Evolutionary conservation across 23 red algal genomes (phyloP).

Genomic region (Gracilariopsis chorda): DNA sequence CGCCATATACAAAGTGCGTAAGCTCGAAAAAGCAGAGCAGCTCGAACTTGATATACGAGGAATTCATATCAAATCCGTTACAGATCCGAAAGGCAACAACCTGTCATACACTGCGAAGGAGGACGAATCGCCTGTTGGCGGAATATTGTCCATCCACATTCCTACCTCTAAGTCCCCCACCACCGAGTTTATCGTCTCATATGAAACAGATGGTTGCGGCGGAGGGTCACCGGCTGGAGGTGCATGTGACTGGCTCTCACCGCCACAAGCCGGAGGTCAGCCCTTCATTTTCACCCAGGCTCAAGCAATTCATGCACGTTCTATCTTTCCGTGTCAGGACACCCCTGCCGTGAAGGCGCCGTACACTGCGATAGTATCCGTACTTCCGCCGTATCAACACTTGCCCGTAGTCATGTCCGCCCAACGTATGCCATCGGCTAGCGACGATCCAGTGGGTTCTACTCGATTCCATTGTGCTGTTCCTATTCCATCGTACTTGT

Average conservation of each 20-base stretch:
- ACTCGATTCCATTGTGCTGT: constrained; percentile 43
- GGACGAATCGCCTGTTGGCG: constrained; percentile 17
- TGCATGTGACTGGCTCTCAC: constrained; percentile 69
- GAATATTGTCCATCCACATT: constrained; percentile 11
- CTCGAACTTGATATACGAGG: constrained; percentile 57
- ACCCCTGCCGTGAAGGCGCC: constrained; percentile 72
- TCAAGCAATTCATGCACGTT: constrained; percentile 76
- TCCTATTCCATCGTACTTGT: constrained; percentile 63
- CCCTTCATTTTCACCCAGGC: constrained; percentile 76
- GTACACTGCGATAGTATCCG: constrained; percentile 51
- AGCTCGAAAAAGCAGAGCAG: background rate
- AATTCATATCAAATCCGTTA: constrained; percentile 41
- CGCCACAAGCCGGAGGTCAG: constrained; percentile 41
- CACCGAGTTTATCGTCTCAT: background rate
- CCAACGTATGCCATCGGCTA: constrained; percentile 6
- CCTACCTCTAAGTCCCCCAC: background rate
- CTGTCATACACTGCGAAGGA: constrained; percentile 14
- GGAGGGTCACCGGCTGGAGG: constrained; percentile 41
- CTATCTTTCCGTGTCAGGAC: constrained; percentile 81
- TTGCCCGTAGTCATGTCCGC: constrained; percentile 55
- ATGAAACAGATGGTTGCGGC: constrained; percentile 58
- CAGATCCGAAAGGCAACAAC: background rate
- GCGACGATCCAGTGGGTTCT: constrained; percentile 3
- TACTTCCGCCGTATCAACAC: constrained; percentile 18
- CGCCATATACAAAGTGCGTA: constrained; percentile 8